Conservation (phyloP, 352 stramenopile species). For the Aphanomyces euteiches region DNA sequence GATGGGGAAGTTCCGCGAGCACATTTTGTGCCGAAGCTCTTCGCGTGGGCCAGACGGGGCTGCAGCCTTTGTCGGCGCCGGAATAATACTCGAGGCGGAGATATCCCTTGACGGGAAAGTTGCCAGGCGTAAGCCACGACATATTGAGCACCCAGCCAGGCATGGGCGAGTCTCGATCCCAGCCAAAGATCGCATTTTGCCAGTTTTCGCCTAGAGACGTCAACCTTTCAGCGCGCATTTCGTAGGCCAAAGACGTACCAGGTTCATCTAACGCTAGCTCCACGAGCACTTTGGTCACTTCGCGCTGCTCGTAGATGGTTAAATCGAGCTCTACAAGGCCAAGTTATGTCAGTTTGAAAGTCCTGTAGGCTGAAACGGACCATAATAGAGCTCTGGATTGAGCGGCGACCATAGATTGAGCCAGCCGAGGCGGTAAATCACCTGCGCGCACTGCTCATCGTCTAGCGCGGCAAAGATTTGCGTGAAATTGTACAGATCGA, state of each 20-base stretch:
- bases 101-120: slow-evolving; percentile 71
- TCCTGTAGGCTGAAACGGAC: not conserved
- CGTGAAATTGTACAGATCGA: slow-evolving; percentile 28
- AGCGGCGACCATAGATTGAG: slow-evolving; percentile 69
- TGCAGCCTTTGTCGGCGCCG: slow-evolving; percentile 62
- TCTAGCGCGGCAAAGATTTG: slow-evolving; percentile 16
- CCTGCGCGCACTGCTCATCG: slow-evolving; percentile 7
- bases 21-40: not conserved
- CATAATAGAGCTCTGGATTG: slow-evolving; percentile 71
- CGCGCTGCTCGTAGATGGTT: slow-evolving; percentile 59
- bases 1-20: slow-evolving; percentile 8
- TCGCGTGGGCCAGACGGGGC: slow-evolving; percentile 21
- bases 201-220: slow-evolving; percentile 60
- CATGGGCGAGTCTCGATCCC: slow-evolving; percentile 69
- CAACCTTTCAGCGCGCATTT: no score
- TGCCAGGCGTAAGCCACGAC: slow-evolving; percentile 74
- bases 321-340: slow-evolving; percentile 46
- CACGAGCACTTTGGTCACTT: slow-evolving; percentile 69
- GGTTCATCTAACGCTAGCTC: slow-evolving; percentile 73
- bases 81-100: slow-evolving; percentile 76
- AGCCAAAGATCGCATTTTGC: slow-evolving; percentile 70
- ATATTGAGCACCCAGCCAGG: slow-evolving; percentile 78
- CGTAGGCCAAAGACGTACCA: not conserved
- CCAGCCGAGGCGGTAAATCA: slow-evolving; percentile 48
- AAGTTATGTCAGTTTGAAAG: no score